These are phyloP conservation scores for Alternaria burnsii DNA, from an alignment of 2,329 filamentous ascomycete species.

Conservation along the genomic window DNA sequence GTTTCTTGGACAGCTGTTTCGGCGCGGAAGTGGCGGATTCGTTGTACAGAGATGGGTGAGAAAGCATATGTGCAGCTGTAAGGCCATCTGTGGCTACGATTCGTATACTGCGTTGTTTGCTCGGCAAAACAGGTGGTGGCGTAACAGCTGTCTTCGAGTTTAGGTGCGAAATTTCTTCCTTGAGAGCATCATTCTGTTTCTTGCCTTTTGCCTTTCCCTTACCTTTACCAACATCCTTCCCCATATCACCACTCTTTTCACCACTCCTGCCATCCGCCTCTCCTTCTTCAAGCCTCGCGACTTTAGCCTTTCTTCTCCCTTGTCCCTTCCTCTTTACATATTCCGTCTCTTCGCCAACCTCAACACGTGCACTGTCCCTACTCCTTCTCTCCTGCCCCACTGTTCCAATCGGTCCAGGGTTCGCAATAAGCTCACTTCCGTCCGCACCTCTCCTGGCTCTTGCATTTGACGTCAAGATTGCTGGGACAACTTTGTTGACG, in stretches of 20 bases:
- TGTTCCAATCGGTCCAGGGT: slow-evolving; percentile 41
- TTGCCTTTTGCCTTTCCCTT: slow-evolving; percentile 20
- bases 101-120: slow-evolving; percentile 44
- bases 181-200: slow-evolving; percentile 18
- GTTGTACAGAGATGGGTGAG: slow-evolving; percentile 20
- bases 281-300: slow-evolving; percentile 2
- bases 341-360: slow-evolving; percentile 19
- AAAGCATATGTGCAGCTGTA: slow-evolving; percentile 57
- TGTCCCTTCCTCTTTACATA: slow-evolving; percentile 49
- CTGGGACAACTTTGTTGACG: slow-evolving; percentile 67
- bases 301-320: slow-evolving; percentile 40
- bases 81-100: slow-evolving; percentile 64
- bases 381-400: neutral
- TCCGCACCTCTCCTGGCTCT: slow-evolving; percentile 65
- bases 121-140: slow-evolving; percentile 5
- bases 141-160: neutral
- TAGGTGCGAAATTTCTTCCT: slow-evolving; percentile 23
- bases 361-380: neutral
- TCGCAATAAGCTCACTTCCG: slow-evolving; percentile 59
- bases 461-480: slow-evolving; percentile 62
- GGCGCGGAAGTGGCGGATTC: neutral
- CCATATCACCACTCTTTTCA: slow-evolving; percentile 13
- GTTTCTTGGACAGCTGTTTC: slow-evolving; percentile 23
- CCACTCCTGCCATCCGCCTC: slow-evolving; percentile 11
- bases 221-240: slow-evolving; percentile 13